Conservation (phyloP, 2,329 filamentous ascomycete genomes). For the Hypocrella siamensis region DNA sequence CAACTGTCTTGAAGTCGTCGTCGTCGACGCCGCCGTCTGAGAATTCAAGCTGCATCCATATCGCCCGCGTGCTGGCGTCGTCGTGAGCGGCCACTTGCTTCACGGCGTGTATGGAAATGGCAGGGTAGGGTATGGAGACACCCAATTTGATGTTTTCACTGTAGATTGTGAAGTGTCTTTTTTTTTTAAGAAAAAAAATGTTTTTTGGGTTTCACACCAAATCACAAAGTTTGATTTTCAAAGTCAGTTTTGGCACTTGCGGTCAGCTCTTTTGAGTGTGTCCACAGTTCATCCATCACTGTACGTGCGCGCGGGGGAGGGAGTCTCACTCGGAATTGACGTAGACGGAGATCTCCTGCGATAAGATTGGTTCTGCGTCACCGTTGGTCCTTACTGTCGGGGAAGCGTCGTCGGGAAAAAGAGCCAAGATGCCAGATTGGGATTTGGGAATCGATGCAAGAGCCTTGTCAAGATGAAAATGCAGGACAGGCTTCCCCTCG, state of each 20-base stretch:
- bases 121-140: conserved; percentile 55
- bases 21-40: conserved; percentile 41
- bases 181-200: background rate
- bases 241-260: too few relatives aligned
- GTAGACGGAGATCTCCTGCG: conserved; percentile 39
- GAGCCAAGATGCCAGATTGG: conserved; percentile 38
- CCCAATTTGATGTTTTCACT: conserved; percentile 41
- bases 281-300: background rate
- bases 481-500: conserved; percentile 53
- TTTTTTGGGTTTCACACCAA: too few relatives aligned
- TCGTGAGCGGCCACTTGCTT: conserved; percentile 35
- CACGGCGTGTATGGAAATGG: conserved; percentile 61
- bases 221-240: too few relatives aligned
- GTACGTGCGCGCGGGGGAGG: background rate
- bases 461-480: conserved; percentile 42
- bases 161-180: conserved; percentile 42
- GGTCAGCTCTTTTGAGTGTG: too few relatives aligned
- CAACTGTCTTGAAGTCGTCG: conserved; percentile 50
- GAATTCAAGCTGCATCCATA: conserved; percentile 56
- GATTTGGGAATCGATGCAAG: conserved; percentile 41
- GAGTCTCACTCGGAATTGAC: conserved; percentile 37
- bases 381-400: conserved; percentile 12
- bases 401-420: conserved; percentile 28
- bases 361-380: conserved; percentile 18
- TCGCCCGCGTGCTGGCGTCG: conserved; percentile 24